phyloP scores from a whole-genome alignment of 2,329 filamentous ascomycete genomes.

The Claviceps humidiphila region DNA sequence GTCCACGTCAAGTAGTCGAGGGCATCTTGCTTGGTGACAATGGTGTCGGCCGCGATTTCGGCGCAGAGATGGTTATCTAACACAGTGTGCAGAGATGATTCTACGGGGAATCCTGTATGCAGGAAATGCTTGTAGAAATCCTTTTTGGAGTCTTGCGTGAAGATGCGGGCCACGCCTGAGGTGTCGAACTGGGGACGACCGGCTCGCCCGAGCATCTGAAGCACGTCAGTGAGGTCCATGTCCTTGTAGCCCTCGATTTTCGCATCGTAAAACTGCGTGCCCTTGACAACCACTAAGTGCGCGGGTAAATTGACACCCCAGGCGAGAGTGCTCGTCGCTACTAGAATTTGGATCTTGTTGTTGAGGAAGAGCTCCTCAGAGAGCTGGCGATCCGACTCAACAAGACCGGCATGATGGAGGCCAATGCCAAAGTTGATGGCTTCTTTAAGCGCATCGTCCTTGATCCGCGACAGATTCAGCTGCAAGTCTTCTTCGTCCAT shows the following conservation, averaged over 20 bases:
- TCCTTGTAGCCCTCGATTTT: constrained; percentile 97
- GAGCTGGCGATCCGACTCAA: constrained; percentile 84
- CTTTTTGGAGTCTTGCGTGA: constrained; percentile 95
- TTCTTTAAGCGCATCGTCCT: constrained; percentile 84
- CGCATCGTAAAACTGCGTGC: constrained; percentile 94
- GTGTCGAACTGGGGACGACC: constrained; percentile 94
- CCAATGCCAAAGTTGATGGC: constrained; percentile 97
- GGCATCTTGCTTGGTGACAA: constrained; percentile 89
- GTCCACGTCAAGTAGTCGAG: constrained; percentile 98
- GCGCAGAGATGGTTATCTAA: constrained; percentile 94
- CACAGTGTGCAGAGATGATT: constrained; percentile 91
- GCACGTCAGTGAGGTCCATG: constrained; percentile 95
- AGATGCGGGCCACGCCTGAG: constrained; percentile 90
- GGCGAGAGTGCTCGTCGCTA: constrained; percentile 89
- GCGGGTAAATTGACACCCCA: constrained; percentile 98
- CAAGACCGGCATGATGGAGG: constrained; percentile 89
- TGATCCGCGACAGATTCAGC: constrained; percentile 74
- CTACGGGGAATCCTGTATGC: constrained; percentile 94
- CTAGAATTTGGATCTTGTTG: constrained; percentile 94
- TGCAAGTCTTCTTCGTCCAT: constrained; percentile 94
- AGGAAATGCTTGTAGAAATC: constrained; percentile 99
- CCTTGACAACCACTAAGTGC: constrained; percentile 93
- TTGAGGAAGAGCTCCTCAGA: constrained; percentile 91
- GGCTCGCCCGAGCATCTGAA: constrained; percentile 94
- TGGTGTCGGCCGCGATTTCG: constrained; percentile 85